Evolutionary conservation across 2,329 filamentous ascomycete genomes (phyloP).

Genomic region (Keithomyces neogunnii): DNA sequence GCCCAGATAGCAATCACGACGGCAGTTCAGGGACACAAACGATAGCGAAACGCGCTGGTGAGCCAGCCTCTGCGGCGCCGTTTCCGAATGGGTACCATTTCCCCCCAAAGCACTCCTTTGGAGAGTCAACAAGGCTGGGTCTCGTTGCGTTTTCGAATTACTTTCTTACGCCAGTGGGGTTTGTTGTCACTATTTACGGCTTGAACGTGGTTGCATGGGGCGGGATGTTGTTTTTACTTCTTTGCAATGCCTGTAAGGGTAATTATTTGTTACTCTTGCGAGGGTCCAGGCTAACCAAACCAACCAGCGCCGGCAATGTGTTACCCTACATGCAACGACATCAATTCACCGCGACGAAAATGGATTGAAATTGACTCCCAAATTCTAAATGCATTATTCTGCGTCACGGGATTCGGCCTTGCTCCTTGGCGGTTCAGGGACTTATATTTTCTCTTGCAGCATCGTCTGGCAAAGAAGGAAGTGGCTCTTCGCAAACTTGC

Average conservation of each 20-base stretch:
- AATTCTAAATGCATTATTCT: constrained; percentile 72
- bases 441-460: constrained; percentile 63
- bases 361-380: constrained; percentile 86
- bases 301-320: constrained; percentile 58
- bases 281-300: not conserved
- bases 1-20: constrained; percentile 4
- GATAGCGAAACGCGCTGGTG: constrained; percentile 11
- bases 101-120: constrained; percentile 51
- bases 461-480: constrained; percentile 43
- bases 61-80: constrained; percentile 25
- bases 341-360: constrained; percentile 66
- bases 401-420: constrained; percentile 76
- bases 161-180: constrained; percentile 65
- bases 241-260: constrained; percentile 53
- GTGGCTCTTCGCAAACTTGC: constrained; percentile 59
- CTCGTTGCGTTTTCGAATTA: constrained; percentile 61
- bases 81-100: constrained; percentile 61
- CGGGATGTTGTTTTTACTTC: constrained; percentile 79
- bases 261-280: not conserved
- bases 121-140: constrained; percentile 48
- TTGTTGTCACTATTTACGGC: constrained; percentile 69
- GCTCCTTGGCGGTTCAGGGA: constrained; percentile 81
- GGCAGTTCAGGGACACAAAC: constrained; percentile 12
- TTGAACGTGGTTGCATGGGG: constrained; percentile 84
- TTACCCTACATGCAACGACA: constrained; percentile 57